Base-by-base conservation (phyloP, 345 rosid genomes). In the Kandelia obovata region DNA sequence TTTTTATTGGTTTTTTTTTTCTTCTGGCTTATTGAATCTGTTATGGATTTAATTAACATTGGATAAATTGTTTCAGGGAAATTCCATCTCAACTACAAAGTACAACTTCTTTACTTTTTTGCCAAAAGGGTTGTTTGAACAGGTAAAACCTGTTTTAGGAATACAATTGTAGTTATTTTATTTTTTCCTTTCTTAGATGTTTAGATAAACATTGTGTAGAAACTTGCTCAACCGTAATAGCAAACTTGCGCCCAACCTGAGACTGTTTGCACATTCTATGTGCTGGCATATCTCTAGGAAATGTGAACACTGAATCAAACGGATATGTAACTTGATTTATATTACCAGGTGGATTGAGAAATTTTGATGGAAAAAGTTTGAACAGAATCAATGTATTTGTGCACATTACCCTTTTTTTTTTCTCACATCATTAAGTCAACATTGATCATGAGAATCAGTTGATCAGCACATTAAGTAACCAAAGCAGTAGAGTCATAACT, bases 81-180 rank as follows among this genome's bases (percentile, higher is more conserved):
- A 93, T 83, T 85, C 97, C 9, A 78, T 92, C 75, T 87, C 99
- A 16, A 96, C 99, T 43, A 96, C 99, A 23, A 96, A 96, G 89
- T 92, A 96, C 85, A 96, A 92, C 82, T 80, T 96, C 84, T 61
- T 96, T 46, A 89, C 99, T 3, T 96, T 96, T 85, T 72, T 96
- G 17, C 99, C 99, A 1, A 96, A 96, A 80, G 99, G 99, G 67
- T 70, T 96, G 79, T 96, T 90, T 80, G 99, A 96, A 83, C 99
- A 96, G 99, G 99, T 96, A 86, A 80, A 80, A 53, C 34, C 69
- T 30, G 23, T 62, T 59, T 39, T 58, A 71, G 49, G 28, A 51
- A 19, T 73, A 25, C 32, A 47, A 51, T 23, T 62, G 46, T 9
- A 35, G 11, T 68, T 67, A 8, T 51, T 55, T 2, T 43, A 58